Conservation (phyloP, 371 early-diverging fungal genomes). For the Circinella umbellata region DNA sequence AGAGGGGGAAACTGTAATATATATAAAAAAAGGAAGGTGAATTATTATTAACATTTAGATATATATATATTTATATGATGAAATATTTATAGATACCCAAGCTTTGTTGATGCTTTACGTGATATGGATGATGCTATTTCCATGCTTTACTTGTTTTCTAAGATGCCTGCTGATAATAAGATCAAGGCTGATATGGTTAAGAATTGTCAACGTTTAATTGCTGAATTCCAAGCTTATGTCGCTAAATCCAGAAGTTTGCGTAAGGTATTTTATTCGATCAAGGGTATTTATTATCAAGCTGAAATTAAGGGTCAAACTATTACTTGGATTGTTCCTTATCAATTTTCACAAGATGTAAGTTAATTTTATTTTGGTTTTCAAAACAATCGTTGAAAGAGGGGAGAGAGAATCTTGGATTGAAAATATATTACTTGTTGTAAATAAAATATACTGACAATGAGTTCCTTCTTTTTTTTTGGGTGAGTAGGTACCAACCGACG, state of each 20-base stretch:
- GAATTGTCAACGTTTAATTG: slow-evolving; percentile 80
- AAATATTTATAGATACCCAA: slow-evolving; percentile 74
- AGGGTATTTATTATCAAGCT: slow-evolving; percentile 98
- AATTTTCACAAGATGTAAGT: slow-evolving; percentile 83
- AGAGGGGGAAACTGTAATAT: no score
- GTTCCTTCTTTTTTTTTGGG: no score
- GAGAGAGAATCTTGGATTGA: not conserved
- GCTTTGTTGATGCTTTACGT: slow-evolving; percentile 92
- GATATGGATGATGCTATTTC: slow-evolving; percentile 97
- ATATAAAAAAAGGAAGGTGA: no score
- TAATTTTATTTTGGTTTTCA: not conserved
- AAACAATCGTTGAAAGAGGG: not conserved
- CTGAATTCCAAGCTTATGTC: slow-evolving; percentile 94
- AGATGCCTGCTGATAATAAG: slow-evolving; percentile 78
- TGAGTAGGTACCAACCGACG: slow-evolving; percentile 81
- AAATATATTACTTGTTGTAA: no score
- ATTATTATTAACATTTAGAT: no score
- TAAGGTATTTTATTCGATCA: slow-evolving; percentile 94
- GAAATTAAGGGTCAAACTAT: slow-evolving; percentile 93
- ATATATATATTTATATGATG: no score
- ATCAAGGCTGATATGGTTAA: slow-evolving; percentile 67
- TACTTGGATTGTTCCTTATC: slow-evolving; percentile 96
- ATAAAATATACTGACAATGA: not conserved
- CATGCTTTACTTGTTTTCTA: slow-evolving; percentile 92
- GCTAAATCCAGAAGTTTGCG: slow-evolving; percentile 78